Evolutionary conservation across 805 yeast species (phyloP), one percentile per base, ranked within the genome.

Genomic region (Starmerella apicola): DNA sequence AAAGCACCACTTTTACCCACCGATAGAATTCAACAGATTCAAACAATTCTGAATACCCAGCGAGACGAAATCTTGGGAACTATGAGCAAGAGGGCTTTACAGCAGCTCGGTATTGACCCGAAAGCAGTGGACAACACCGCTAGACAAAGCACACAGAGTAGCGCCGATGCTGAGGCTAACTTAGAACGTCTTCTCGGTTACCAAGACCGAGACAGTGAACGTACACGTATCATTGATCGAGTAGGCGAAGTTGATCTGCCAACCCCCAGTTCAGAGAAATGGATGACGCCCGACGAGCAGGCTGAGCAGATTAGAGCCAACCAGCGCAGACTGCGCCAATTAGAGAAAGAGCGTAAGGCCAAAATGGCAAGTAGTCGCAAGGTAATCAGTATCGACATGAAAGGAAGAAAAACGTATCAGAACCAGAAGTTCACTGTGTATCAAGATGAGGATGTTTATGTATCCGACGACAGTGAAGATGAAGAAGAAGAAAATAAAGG

Each of bases 211-310:
- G 81, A 93, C 5, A 82, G 86, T 1, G 93, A 84, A 57, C 68
- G 99, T 56, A 91, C 98, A 0, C 75, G 74, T 50, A 84, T 91
- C 46, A 86, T 93, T 29, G 99, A 91, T 56, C 78, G 83, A 55
- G 95, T 93, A 0, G 74, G 94, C 4, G 98, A 91, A 56, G 83
- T 72, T 56, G 93, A 82, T 36, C 59, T 78, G 40, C 73, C 83
- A 0, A 63, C 64, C 2, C 61, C 70, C 1, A 68, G 66, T 24
- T 53, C 69, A 29, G 78, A 73, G 49, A 63, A 78, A 46, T 91
- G 98, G 97, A 76, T 94, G 0, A 64, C 67, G 28, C 78, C 94
- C 1, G 68, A 78, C 38, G 96, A 93, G 51, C 72, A 91, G 50
- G 96, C 96, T 0, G 64, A 84, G 42, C 84, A 82, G 55, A 63